Evolutionary conservation across 106 monocot species (phyloP).

Genomic region (Dendrobium huoshanense): DNA sequence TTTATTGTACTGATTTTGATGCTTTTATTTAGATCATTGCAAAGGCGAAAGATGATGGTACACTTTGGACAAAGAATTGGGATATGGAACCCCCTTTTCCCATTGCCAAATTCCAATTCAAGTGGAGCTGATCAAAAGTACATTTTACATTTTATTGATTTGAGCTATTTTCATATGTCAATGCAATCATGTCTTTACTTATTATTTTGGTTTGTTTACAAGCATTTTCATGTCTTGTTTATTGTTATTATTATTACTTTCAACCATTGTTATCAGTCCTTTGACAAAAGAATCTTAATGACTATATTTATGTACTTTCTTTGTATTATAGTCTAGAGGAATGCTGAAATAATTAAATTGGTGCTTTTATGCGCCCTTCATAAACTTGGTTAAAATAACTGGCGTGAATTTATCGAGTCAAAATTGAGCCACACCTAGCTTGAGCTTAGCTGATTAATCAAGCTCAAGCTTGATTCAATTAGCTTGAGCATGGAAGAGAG

Average conservation of each 20-base stretch:
- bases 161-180: not conserved
- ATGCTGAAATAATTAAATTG: not conserved
- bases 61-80: conserved; percentile 86
- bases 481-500: not conserved
- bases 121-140: conserved; percentile 42
- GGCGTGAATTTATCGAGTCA: no score
- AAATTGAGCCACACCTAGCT: not conserved
- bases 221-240: conserved; percentile 1
- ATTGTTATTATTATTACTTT: not conserved
- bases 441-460: not conserved
- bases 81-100: conserved; percentile 84
- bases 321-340: not conserved
- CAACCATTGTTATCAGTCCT: not conserved
- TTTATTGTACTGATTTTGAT: conserved; percentile 6
- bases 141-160: conserved; percentile 8
- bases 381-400: not conserved
- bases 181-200: not conserved
- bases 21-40: conserved; percentile 50
- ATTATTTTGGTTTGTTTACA: not conserved
- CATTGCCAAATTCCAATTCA: conserved; percentile 38
- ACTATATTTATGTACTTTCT: not conserved
- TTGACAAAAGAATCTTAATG: not conserved
- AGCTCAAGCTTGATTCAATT: not conserved
- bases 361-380: not conserved
- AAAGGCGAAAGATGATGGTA: conserved; percentile 74